These are phyloP conservation scores for Phaeoacremonium minimum DNA, from an alignment of 2,329 filamentous ascomycete genomes.

Conservation along the genomic window DNA sequence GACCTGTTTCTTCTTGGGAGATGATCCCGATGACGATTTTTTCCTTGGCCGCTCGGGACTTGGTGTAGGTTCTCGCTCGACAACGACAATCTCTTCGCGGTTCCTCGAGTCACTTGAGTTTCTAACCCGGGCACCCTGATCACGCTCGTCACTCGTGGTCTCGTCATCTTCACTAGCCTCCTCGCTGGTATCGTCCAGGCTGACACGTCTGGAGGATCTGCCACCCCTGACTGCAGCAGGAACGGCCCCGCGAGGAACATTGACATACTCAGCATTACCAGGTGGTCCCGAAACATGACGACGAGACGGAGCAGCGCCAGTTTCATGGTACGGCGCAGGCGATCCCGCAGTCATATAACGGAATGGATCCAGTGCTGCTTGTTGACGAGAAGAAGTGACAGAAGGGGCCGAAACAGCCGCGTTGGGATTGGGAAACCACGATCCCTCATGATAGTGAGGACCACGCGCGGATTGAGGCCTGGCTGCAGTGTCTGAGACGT, in stretches of 20 bases:
- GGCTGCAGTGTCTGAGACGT: slow-evolving; percentile 37
- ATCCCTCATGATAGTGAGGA: slow-evolving; percentile 24
- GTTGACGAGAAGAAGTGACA: slow-evolving; percentile 20
- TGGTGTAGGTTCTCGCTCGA: slow-evolving; percentile 15
- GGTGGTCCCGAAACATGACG: slow-evolving; percentile 30
- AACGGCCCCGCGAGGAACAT: slow-evolving; percentile 12
- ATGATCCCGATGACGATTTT: slow-evolving; percentile 25
- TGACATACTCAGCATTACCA: slow-evolving; percentile 3
- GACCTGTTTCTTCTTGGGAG: slow-evolving; percentile 13
- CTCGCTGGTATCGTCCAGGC: slow-evolving; percentile 27
- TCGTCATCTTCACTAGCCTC: slow-evolving; percentile 26
- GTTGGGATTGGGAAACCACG: slow-evolving; percentile 17
- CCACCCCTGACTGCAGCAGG: slow-evolving; percentile 25
- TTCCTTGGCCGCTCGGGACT: slow-evolving; percentile 23
- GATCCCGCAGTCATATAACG: slow-evolving; percentile 45
- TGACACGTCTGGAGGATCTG: slow-evolving; percentile 21
- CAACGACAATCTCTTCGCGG: slow-evolving; percentile 34
- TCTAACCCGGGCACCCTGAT: slow-evolving; percentile 26
- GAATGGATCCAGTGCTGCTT: slow-evolving; percentile 39
- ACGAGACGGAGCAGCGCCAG: slow-evolving; percentile 26
- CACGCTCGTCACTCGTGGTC: slow-evolving; percentile 30
- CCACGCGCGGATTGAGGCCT: slow-evolving; percentile 26
- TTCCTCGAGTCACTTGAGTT: slow-evolving; percentile 20
- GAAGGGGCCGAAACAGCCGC: slow-evolving; percentile 20
- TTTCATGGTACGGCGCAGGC: slow-evolving; percentile 27